phyloP scores from a whole-genome alignment of 139 green algal genomes.

The Desmodesmus armatus region DNA sequence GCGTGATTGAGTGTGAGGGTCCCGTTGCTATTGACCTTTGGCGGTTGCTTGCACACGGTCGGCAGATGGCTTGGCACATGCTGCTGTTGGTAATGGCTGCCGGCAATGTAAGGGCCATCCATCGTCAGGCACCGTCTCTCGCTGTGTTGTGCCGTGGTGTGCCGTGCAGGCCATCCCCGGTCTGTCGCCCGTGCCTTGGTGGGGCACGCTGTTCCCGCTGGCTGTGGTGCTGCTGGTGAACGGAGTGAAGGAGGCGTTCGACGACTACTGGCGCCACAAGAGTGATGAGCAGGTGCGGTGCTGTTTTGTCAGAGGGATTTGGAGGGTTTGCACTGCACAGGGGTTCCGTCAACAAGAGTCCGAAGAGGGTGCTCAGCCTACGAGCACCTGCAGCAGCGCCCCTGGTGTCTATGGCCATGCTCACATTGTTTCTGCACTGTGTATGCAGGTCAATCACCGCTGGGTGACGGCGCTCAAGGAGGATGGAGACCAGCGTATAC shows the following conservation, averaged over 20 bases:
- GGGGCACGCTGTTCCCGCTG: conserved; percentile 79
- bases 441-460: conserved; percentile 31
- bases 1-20: too few species aligned
- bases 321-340: too few species aligned
- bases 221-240: conserved; percentile 83
- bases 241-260: conserved; percentile 78
- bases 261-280: conserved; percentile 59
- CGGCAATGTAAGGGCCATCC: too few species aligned
- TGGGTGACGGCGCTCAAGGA: conserved; percentile 37
- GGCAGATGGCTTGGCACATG: too few species aligned
- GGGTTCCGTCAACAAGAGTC: too few species aligned
- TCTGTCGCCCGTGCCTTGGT: conserved; percentile 73
- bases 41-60: too few species aligned
- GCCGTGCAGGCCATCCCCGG: conserved; percentile 55
- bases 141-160: too few species aligned
- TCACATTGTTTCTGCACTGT: background rate
- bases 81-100: too few species aligned
- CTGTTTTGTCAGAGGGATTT: background rate
- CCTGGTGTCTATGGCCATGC: background rate
- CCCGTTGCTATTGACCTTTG: too few species aligned
- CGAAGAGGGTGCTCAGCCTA: background rate
- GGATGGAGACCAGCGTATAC: conserved; percentile 31
- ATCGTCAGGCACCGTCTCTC: too few species aligned
- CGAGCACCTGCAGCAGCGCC: background rate
- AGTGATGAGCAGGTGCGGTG: conserved; percentile 24